A percentile compares a stretch with the other conserved stretches of the same genome.
phyloP scores from a whole-genome alignment of 2,329 filamentous ascomycete genomes.

The Aspergillus amoenus region DNA sequence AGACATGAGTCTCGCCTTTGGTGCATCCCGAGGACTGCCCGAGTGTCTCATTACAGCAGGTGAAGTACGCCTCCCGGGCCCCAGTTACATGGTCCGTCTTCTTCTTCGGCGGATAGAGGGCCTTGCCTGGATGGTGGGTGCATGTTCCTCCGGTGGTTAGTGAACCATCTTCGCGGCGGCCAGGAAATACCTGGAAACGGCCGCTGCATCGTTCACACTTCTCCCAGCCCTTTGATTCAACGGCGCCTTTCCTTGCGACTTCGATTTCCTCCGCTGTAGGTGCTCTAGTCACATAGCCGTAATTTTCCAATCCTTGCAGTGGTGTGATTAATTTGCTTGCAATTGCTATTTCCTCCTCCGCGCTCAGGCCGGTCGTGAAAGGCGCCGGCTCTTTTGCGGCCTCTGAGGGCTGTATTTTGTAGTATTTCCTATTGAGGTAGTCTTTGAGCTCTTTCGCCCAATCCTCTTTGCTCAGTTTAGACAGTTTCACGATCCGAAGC shows the following conservation, averaged over 20 bases:
- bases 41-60: slow-evolving; percentile 74
- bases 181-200: slow-evolving; percentile 90
- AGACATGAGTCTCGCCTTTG: slow-evolving; percentile 73
- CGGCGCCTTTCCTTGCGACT: slow-evolving; percentile 63
- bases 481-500: slow-evolving; percentile 72
- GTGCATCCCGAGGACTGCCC: slow-evolving; percentile 76
- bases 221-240: slow-evolving; percentile 74
- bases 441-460: slow-evolving; percentile 67
- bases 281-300: slow-evolving; percentile 72
- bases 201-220: slow-evolving; percentile 81
- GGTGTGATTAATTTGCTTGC: slow-evolving; percentile 64
- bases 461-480: slow-evolving; percentile 68
- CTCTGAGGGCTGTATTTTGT: slow-evolving; percentile 28
- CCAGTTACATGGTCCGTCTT: slow-evolving; percentile 57
- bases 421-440: slow-evolving; percentile 39
- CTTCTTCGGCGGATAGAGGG: slow-evolving; percentile 58
- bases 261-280: slow-evolving; percentile 68
- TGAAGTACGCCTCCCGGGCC: slow-evolving; percentile 62
- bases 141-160: slow-evolving; percentile 76
- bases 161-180: slow-evolving; percentile 72
- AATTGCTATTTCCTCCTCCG: slow-evolving; percentile 66
- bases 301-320: slow-evolving; percentile 60
- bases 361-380: slow-evolving; percentile 69
- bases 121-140: slow-evolving; percentile 75
- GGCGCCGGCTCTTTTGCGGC: slow-evolving; percentile 46